Percentiles rank a stretch among this genome's conserved stretches.
Conservation (phyloP, 1,284 basidiomycete species). For the Cryptococcus sp. region DNA sequence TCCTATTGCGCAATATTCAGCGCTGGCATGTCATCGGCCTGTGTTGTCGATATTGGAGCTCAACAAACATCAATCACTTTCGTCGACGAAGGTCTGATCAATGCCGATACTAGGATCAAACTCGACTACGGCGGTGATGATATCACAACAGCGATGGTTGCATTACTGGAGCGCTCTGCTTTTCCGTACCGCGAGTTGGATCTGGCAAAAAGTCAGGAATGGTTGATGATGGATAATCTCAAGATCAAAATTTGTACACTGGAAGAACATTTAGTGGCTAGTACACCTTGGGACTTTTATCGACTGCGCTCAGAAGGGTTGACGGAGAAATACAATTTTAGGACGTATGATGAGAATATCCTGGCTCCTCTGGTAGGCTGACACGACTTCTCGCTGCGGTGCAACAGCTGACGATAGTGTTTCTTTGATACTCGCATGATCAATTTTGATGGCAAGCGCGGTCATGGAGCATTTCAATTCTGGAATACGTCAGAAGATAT, state of each 20-base stretch:
- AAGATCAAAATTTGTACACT: conserved; percentile 78
- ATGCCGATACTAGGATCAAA: conserved; percentile 81
- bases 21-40: conserved; percentile 88
- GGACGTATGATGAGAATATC: conserved; percentile 94
- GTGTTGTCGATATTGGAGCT: conserved; percentile 92
- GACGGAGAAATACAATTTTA: conserved; percentile 82
- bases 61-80: conserved; percentile 80
- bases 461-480: conserved; percentile 24
- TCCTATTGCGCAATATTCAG: conserved; percentile 90
- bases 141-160: conserved; percentile 80
- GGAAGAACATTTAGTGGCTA: conserved; percentile 79
- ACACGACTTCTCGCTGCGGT: not conserved
- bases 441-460: conserved; percentile 74
- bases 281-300: conserved; percentile 84
- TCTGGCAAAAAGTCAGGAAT: conserved; percentile 71
- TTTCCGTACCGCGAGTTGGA: conserved; percentile 87
- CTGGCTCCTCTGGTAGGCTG: conserved; percentile 79
- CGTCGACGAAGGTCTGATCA: conserved; percentile 88
- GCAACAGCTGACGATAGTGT: conserved; percentile 54
- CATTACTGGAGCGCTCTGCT: conserved; percentile 71
- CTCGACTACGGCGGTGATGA: conserved; percentile 90
- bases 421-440: conserved; percentile 90
- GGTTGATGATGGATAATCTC: conserved; percentile 81
- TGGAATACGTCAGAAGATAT: conserved; percentile 40
- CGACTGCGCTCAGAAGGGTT: conserved; percentile 70